Evolutionary conservation across 1,139 yeast genomes (phyloP).

Genomic region (Suhomyces panamericanus): DNA sequence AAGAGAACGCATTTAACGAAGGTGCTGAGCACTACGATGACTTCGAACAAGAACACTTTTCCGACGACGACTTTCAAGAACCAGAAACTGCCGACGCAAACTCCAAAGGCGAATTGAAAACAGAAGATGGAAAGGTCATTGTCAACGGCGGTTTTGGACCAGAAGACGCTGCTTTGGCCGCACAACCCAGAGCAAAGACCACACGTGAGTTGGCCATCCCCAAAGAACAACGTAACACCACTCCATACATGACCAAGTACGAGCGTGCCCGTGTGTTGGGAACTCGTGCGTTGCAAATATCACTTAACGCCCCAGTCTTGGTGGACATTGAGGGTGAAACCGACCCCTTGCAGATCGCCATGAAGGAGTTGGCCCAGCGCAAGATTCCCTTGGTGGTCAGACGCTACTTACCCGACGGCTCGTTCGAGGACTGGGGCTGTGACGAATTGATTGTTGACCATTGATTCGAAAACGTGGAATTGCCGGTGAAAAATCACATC

Average conservation of each 20-base stretch:
- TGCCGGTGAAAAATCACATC: neutral
- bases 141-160: conserved; percentile 68
- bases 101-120: conserved; percentile 47
- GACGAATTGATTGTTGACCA: conserved; percentile 93
- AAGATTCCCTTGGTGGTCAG: conserved; percentile 94
- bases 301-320: conserved; percentile 96
- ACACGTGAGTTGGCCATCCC: conserved; percentile 85
- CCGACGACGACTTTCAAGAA: conserved; percentile 59
- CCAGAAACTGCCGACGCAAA: conserved; percentile 38
- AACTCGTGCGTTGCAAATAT: conserved; percentile 92
- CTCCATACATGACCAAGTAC: conserved; percentile 98
- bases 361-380: conserved; percentile 93
- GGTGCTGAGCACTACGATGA: conserved; percentile 80
- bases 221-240: conserved; percentile 83
- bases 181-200: conserved; percentile 59
- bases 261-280: conserved; percentile 97
- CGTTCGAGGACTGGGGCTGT: conserved; percentile 98
- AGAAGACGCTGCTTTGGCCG: conserved; percentile 41
- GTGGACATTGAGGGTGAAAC: conserved; percentile 99
- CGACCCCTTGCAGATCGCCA: conserved; percentile 97
- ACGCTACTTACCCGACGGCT: conserved; percentile 95
- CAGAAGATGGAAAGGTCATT: conserved; percentile 74
- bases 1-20: conserved; percentile 66
- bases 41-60: conserved; percentile 73
- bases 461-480: conserved; percentile 23